Evolutionary conservation across 352 stramenopile genomes (phyloP).

Genomic region (Phytophthora crassamura): DNA sequence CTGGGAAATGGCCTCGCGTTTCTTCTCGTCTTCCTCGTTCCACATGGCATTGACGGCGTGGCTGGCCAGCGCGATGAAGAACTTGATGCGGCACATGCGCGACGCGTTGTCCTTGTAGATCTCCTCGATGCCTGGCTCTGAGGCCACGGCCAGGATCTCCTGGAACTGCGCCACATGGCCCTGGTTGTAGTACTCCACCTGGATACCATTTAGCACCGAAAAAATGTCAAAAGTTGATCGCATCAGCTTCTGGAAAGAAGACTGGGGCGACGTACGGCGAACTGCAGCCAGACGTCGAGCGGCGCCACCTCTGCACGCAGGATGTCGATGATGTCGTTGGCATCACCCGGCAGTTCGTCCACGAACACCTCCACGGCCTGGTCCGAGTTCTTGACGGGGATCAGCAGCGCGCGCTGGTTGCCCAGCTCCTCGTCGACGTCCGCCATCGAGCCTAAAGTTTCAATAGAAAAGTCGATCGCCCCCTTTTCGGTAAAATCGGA

Average conservation of each 20-base stretch:
- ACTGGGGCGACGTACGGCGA: slow-evolving; percentile 63
- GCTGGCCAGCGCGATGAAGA: slow-evolving; percentile 87
- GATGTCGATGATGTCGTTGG: slow-evolving; percentile 93
- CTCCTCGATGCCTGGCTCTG: slow-evolving; percentile 83
- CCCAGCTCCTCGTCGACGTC: slow-evolving; percentile 44
- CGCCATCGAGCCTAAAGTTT: slow-evolving; percentile 21
- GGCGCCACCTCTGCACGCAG: slow-evolving; percentile 90
- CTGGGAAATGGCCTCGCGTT: slow-evolving; percentile 80
- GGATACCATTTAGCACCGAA: slow-evolving; percentile 9
- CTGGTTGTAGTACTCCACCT: slow-evolving; percentile 92
- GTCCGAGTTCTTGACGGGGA: slow-evolving; percentile 92
- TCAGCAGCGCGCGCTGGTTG: slow-evolving; percentile 81
- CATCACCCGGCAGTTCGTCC: slow-evolving; percentile 90
- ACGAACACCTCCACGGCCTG: slow-evolving; percentile 91
- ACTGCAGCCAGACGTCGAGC: slow-evolving; percentile 92
- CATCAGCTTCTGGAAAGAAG: no score
- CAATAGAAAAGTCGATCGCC: no score
- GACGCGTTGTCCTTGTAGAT: slow-evolving; percentile 91
- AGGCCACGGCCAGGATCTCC: slow-evolving; percentile 85
- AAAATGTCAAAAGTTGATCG: slow-evolving; percentile 4
- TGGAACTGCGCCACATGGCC: slow-evolving; percentile 82
- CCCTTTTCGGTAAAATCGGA: no score
- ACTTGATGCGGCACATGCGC: slow-evolving; percentile 88
- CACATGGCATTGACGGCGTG: slow-evolving; percentile 90
- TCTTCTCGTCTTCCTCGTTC: slow-evolving; percentile 91